Conservation (phyloP, 2,329 filamentous ascomycete genomes). For the Epichloe hybrida region DNA sequence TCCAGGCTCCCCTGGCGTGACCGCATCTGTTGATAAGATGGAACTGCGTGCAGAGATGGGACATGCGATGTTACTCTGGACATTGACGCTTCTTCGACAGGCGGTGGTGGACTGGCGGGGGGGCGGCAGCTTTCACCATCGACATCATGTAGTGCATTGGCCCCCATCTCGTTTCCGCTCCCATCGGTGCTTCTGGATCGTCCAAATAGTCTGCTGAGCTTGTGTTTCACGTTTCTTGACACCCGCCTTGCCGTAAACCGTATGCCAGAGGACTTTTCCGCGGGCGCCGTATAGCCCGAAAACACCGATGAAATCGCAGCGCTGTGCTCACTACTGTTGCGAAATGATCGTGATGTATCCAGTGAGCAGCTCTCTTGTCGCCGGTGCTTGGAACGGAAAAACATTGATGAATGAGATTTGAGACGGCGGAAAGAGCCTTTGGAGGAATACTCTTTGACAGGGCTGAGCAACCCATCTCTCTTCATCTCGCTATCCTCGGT, state of each 20-base stretch:
- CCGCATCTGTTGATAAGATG: slow-evolving; percentile 30
- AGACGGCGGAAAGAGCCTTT: slow-evolving; percentile 21
- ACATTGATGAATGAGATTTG: slow-evolving; percentile 28
- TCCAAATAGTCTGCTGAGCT: slow-evolving; percentile 34
- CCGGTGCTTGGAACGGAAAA: slow-evolving; percentile 27
- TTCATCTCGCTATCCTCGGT: neutral
- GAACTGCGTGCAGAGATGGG: slow-evolving; percentile 35
- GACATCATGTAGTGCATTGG: slow-evolving; percentile 8
- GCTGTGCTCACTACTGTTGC: slow-evolving; percentile 29
- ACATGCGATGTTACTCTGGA: slow-evolving; percentile 34
- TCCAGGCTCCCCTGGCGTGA: slow-evolving; percentile 43
- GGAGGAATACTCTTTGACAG: slow-evolving; percentile 23
- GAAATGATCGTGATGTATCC: slow-evolving; percentile 35
- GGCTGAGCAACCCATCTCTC: slow-evolving; percentile 18
- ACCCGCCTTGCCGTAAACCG: slow-evolving; percentile 45
- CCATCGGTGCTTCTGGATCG: slow-evolving; percentile 12
- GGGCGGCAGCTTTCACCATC: slow-evolving; percentile 19
- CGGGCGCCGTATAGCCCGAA: slow-evolving; percentile 13
- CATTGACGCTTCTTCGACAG: slow-evolving; percentile 29
- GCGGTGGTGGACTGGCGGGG: slow-evolving; percentile 18
- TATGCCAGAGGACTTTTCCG: slow-evolving; percentile 21
- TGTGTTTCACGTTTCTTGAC: slow-evolving; percentile 49
- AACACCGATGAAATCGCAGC: slow-evolving; percentile 19
- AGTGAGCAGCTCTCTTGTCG: slow-evolving; percentile 18
- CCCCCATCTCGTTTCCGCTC: slow-evolving; percentile 2